Percentiles rank a stretch among this genome's conserved stretches.
These are phyloP conservation scores for Rhodofomes roseus DNA, from an alignment of 1,284 basidiomycete species.

Conservation along the genomic window DNA sequence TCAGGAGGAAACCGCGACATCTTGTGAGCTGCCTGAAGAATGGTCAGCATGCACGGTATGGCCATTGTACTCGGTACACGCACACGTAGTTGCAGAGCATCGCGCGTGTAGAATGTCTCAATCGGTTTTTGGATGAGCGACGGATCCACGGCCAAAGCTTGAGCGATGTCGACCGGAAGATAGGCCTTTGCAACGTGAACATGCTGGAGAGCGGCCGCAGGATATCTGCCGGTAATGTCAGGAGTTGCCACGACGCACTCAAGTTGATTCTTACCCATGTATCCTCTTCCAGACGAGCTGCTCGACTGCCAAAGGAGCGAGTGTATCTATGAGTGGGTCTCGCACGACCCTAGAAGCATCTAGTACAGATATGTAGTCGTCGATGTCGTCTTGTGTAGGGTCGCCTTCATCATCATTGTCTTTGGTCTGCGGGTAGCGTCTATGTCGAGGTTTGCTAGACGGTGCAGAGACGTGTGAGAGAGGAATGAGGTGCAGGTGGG, in stretches of 20 bases:
- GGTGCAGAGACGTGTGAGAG: conserved; percentile 68
- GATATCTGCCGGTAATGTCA: conserved; percentile 53
- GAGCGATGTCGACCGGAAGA: conserved; percentile 76
- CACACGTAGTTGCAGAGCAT: conserved; percentile 84
- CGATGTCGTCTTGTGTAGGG: conserved; percentile 38
- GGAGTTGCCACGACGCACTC: background rate
- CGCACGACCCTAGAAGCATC: conserved; percentile 70
- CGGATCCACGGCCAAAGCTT: conserved; percentile 62
- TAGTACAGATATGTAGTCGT: conserved; percentile 51
- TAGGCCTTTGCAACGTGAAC: conserved; percentile 79
- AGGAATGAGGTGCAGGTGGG: conserved; percentile 83
- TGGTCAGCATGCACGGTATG: background rate
- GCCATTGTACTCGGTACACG: conserved; percentile 24
- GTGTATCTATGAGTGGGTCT: conserved; percentile 48
- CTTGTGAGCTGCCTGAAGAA: conserved; percentile 70
- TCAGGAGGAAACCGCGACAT: conserved; percentile 87
- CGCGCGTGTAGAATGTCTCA: conserved; percentile 91
- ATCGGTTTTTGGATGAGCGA: conserved; percentile 81
- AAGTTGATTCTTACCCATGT: conserved; percentile 42
- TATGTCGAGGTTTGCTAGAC: conserved; percentile 49
- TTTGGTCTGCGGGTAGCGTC: conserved; percentile 34
- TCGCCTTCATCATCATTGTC: conserved; percentile 50
- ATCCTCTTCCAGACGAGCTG: conserved; percentile 66
- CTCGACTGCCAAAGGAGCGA: conserved; percentile 59
- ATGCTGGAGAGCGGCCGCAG: conserved; percentile 63